These are phyloP conservation scores for Globisporangium radiosum DNA, from an alignment of 352 stramenopile genomes.

Conservation along the genomic window DNA sequence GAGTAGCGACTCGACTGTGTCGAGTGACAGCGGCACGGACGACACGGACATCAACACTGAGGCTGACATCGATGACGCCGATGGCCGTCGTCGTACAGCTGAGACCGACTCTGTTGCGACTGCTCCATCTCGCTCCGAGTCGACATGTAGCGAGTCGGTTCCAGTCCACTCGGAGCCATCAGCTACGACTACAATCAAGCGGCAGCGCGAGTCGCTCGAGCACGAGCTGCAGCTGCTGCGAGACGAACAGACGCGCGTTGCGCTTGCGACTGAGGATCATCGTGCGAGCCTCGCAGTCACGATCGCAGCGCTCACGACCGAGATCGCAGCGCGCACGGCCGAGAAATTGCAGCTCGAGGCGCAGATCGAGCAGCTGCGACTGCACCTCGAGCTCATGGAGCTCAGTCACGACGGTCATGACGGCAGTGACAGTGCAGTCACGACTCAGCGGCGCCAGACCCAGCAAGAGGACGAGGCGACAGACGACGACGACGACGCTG, in stretches of 20 bases:
- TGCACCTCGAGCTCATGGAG: constrained; percentile 53
- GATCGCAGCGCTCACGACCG: constrained; percentile 24
- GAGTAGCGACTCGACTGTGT: too few relatives aligned
- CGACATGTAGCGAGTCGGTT: too few relatives aligned
- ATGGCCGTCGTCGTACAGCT: too few relatives aligned
- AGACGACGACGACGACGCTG: constrained; percentile 8
- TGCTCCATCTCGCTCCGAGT: too few relatives aligned
- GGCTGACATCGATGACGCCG: too few relatives aligned
- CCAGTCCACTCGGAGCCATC: neutral
- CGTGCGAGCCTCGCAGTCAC: constrained; percentile 13
- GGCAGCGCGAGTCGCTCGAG: constrained; percentile 1
- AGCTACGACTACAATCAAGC: neutral
- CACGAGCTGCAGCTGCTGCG: constrained; percentile 16
- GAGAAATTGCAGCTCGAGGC: constrained; percentile 50
- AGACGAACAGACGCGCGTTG: constrained; percentile 10
- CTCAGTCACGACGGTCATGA: constrained; percentile 10
- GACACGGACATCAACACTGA: too few relatives aligned
- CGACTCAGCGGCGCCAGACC: neutral
- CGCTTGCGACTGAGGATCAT: constrained; percentile 12
- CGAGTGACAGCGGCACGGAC: too few relatives aligned
- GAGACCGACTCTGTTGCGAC: too few relatives aligned
- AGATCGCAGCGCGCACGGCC: constrained; percentile 28
- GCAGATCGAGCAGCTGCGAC: constrained; percentile 53
- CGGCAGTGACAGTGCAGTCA: neutral
- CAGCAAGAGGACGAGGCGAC: neutral